Conservation (phyloP, 2,329 filamentous ascomycete genomes). For the Penicillium aurantiogriseum region DNA sequence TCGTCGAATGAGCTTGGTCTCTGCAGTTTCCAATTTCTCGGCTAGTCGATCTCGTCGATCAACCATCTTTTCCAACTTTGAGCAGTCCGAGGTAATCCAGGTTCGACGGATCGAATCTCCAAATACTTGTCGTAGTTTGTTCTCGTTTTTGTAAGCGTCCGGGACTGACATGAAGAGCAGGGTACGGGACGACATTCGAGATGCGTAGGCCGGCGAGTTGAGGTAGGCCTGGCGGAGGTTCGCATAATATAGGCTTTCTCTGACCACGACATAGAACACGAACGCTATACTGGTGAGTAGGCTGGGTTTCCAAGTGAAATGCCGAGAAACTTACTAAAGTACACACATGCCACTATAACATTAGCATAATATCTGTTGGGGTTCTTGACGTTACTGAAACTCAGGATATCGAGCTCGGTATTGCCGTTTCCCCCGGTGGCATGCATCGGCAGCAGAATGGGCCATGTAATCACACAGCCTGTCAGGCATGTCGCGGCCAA, state of each 20-base stretch:
- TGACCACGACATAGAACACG: constrained; percentile 78
- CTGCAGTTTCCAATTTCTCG: constrained; percentile 77
- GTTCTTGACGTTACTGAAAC: constrained; percentile 71
- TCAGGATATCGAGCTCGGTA: constrained; percentile 70
- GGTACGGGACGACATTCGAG: constrained; percentile 82
- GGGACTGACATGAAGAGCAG: constrained; percentile 87
- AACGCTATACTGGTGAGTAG: constrained; percentile 53
- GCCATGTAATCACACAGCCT: constrained; percentile 81
- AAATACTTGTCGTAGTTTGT: constrained; percentile 73
- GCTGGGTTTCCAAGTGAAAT: neutral
- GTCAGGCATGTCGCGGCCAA: constrained; percentile 74
- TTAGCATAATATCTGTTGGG: constrained; percentile 75
- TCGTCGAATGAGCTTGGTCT: constrained; percentile 77
- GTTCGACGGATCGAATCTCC: constrained; percentile 75
- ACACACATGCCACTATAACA: constrained; percentile 71
- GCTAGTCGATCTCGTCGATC: constrained; percentile 75
- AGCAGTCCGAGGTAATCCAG: constrained; percentile 78
- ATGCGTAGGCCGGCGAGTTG: constrained; percentile 76
- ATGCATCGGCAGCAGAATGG: constrained; percentile 83
- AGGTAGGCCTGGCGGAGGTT: constrained; percentile 89
- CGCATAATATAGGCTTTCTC: constrained; percentile 87
- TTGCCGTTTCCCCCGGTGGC: constrained; percentile 71
- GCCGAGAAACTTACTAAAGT: constrained; percentile 58
- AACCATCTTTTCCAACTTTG: constrained; percentile 74
- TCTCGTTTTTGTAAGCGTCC: constrained; percentile 70